Evolutionary conservation across 768 basidiomycete species (phyloP).

Genomic region (Dictyophora rubrovolvata): DNA sequence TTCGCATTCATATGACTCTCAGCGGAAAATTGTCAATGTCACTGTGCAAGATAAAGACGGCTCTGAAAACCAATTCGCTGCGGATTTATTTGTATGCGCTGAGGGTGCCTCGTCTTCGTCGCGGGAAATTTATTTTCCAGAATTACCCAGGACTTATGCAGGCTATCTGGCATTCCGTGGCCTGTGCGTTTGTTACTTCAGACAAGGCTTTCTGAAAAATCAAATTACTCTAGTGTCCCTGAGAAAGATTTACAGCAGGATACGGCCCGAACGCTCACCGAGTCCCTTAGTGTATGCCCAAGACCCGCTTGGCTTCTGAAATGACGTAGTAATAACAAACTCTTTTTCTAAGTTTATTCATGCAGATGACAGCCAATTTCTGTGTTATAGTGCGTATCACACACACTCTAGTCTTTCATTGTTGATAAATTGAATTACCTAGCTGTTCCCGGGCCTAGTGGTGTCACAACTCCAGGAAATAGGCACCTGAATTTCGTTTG

Average conservation of each 20-base stretch:
- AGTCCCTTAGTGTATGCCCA: not conserved
- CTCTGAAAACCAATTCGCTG: not conserved
- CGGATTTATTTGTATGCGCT: slow-evolving; percentile 7
- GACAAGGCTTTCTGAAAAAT: not conserved
- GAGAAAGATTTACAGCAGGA: slow-evolving; percentile 2
- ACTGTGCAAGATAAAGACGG: not conserved
- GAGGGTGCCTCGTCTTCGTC: slow-evolving; percentile 8
- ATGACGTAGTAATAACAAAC: not conserved
- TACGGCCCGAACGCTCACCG: not conserved
- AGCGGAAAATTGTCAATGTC: not conserved
- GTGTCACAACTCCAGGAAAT: not conserved
- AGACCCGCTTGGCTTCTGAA: not conserved
- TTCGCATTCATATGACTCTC: slow-evolving; percentile 4
- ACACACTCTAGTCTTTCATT: not conserved
- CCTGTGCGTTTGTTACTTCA: not conserved
- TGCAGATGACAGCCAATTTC: slow-evolving; percentile 8
- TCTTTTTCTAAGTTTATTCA: not conserved
- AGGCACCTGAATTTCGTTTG: slow-evolving; percentile 8
- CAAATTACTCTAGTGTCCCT: slow-evolving; percentile 1
- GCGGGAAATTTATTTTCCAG: slow-evolving; percentile 7
- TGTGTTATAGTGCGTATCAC: slow-evolving; percentile 3
- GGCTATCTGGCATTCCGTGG: slow-evolving; percentile 10
- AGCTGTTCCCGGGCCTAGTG: slow-evolving; percentile 5
- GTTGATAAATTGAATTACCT: not conserved
- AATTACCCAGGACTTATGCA: slow-evolving; percentile 3